phyloP scores from a whole-genome alignment of 805 yeast genomes.

The Metahyphopichia silvanorum region DNA sequence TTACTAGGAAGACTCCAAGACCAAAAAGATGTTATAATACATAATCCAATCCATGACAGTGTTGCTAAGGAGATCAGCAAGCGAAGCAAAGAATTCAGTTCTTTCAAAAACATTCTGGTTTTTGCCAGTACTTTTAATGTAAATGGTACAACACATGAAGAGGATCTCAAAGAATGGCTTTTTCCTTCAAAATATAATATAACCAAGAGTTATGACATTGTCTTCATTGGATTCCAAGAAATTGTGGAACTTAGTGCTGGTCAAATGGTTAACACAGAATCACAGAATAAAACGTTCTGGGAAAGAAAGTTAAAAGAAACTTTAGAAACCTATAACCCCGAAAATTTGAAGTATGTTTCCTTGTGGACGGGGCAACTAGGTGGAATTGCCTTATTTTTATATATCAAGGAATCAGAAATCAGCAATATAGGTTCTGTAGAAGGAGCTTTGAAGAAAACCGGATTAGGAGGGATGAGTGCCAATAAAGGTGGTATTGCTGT shows the following conservation, averaged over 20 bases:
- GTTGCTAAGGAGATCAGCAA: slow-evolving; percentile 40
- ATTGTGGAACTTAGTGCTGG: slow-evolving; percentile 74
- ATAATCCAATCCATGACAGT: slow-evolving; percentile 55
- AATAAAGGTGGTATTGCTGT: slow-evolving; percentile 80
- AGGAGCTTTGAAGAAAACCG: slow-evolving; percentile 82
- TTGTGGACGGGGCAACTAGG: slow-evolving; percentile 82
- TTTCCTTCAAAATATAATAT: slow-evolving; percentile 34
- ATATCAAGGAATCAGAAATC: slow-evolving; percentile 52
- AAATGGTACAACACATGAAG: slow-evolving; percentile 46
- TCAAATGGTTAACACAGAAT: slow-evolving; percentile 77
- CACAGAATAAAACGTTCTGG: slow-evolving; percentile 58
- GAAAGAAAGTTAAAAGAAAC: slow-evolving; percentile 54
- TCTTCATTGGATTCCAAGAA: slow-evolving; percentile 88
- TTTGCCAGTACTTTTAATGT: slow-evolving; percentile 55
- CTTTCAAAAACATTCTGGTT: slow-evolving; percentile 36
- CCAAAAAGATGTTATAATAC: slow-evolving; percentile 41
- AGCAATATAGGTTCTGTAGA: slow-evolving; percentile 58
- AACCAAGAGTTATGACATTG: slow-evolving; percentile 55
- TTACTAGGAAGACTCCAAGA: slow-evolving; percentile 47
- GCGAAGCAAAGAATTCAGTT: slow-evolving; percentile 37
- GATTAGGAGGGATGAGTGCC: slow-evolving; percentile 86
- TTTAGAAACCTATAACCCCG: slow-evolving; percentile 36
- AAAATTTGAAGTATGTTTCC: slow-evolving; percentile 46
- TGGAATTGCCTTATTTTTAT: slow-evolving; percentile 73
- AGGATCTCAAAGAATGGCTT: slow-evolving; percentile 41